These are phyloP conservation scores for Penicillium waksmanii DNA, from an alignment of 495 filamentous ascomycete genomes.

Conservation along the genomic window DNA sequence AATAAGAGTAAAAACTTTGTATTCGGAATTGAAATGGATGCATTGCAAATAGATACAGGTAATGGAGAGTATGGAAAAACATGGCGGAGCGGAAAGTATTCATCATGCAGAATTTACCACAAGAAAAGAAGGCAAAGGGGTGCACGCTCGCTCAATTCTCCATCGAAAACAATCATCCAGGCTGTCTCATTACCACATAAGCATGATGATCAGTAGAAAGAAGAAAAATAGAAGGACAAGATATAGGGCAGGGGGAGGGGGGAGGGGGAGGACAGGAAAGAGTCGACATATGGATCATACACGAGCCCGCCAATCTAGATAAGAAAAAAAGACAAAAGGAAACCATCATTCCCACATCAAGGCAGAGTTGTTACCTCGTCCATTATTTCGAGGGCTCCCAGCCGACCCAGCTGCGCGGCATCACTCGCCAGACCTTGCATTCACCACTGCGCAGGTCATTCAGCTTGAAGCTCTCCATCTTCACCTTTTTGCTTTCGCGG, in stretches of 20 bases:
- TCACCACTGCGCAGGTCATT: constrained; percentile 91
- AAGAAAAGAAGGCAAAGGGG: constrained; percentile 19
- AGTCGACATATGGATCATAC: constrained; percentile 27
- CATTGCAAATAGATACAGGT: constrained; percentile 32
- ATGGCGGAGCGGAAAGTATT: constrained; percentile 20
- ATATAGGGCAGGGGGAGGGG: constrained; percentile 13
- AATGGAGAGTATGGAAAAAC: constrained; percentile 22
- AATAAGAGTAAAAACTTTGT: not conserved
- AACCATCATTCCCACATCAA: constrained; percentile 13
- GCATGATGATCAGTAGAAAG: constrained; percentile 16
- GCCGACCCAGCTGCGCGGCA: constrained; percentile 89
- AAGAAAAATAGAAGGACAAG: constrained; percentile 10
- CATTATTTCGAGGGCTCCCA: constrained; percentile 62
- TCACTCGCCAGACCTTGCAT: constrained; percentile 96
- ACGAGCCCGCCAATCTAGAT: constrained; percentile 23
- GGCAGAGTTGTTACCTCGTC: constrained; percentile 17
- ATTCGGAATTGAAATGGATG: constrained; percentile 16
- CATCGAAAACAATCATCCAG: constrained; percentile 23
- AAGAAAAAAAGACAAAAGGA: constrained; percentile 11
- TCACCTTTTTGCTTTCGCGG: constrained; percentile 91
- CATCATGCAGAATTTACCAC: constrained; percentile 29
- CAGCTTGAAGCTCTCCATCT: constrained; percentile 89
- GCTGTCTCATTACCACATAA: constrained; percentile 32
- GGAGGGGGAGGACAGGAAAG: constrained; percentile 13
- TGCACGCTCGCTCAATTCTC: constrained; percentile 38